These are phyloP conservation scores for Somion occarium DNA, from an alignment of 1,284 basidiomycete species.

Conservation along the genomic window DNA sequence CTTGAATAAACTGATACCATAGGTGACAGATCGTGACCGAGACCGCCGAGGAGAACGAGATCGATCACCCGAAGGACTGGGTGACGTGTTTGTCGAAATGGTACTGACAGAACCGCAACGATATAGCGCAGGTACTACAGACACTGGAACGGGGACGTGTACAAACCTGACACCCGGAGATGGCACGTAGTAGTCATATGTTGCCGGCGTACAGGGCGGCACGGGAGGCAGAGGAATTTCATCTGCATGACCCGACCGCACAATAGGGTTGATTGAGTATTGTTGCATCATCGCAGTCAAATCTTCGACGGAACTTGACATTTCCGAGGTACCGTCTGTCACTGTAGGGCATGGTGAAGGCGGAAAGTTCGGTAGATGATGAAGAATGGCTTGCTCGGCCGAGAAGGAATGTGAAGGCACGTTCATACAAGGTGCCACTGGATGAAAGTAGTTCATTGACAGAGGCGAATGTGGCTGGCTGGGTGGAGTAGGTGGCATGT, in stretches of 20 bases:
- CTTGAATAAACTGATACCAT: not conserved
- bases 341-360: not conserved
- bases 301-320: not conserved
- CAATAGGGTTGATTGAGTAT: not conserved
- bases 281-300: not conserved
- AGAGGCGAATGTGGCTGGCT: not conserved
- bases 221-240: not conserved
- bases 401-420: not conserved
- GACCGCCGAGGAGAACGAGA: not conserved
- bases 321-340: not conserved
- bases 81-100: not conserved
- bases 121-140: not conserved
- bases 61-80: not conserved
- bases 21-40: not conserved
- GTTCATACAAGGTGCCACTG: not conserved
- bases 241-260: not conserved
- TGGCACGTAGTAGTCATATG: not conserved
- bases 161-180: not conserved
- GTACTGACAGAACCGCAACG: not conserved
- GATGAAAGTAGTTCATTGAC: not conserved
- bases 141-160: not conserved
- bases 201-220: slow-evolving; percentile 1
- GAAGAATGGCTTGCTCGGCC: not conserved
- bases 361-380: too few species aligned
- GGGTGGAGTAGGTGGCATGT: not conserved